Conservation (phyloP, 768 basidiomycete species). For the Mrakia hoshinonis region DNA sequence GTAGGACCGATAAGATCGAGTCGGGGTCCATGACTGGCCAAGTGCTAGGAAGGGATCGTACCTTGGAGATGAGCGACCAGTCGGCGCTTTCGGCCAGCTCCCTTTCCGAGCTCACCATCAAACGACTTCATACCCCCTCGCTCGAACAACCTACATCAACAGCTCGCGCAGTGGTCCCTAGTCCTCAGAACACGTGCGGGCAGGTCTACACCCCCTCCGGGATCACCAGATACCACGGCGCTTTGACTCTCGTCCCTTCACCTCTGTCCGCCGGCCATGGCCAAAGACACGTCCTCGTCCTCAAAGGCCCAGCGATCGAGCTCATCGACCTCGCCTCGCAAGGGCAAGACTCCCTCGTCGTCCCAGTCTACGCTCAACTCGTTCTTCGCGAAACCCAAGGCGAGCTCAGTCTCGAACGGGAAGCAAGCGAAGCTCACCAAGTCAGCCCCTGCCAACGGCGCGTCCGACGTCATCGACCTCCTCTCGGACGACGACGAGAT, state of each 20-base stretch:
- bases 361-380: slow-evolving; percentile 15
- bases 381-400: slow-evolving; percentile 20
- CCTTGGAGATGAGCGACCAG: too few relatives aligned
- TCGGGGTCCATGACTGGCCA: too few relatives aligned
- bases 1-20: too few relatives aligned
- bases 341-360: not conserved
- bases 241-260: not conserved
- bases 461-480: slow-evolving; percentile 16
- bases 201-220: too few relatives aligned
- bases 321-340: not conserved
- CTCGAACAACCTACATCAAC: too few relatives aligned
- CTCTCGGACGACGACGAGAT: slow-evolving; percentile 10
- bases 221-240: too few relatives aligned
- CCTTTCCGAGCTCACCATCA: too few relatives aligned
- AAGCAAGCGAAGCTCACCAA: not conserved
- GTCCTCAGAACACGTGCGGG: too few relatives aligned
- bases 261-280: not conserved
- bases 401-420: not conserved
- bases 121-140: too few relatives aligned
- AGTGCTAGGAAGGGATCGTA: too few relatives aligned
- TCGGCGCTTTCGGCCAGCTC: too few relatives aligned
- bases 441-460: not conserved
- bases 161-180: too few relatives aligned
- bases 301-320: not conserved
- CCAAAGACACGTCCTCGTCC: not conserved